phyloP scores from a whole-genome alignment of 495 filamentous ascomycete genomes.

The Aspergillus biplanus region DNA sequence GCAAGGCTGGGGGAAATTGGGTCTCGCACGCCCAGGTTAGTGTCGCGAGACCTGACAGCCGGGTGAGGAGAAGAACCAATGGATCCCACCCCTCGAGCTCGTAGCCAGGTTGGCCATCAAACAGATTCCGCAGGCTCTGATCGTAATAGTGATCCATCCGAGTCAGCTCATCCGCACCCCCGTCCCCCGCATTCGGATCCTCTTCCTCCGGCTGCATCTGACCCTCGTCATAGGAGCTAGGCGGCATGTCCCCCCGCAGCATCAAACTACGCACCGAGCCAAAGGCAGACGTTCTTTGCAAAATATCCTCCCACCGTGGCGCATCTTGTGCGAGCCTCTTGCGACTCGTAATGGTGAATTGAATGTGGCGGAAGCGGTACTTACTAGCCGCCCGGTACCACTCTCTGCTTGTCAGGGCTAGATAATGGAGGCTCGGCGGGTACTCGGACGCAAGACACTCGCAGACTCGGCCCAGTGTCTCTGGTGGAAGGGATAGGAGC shows the following conservation, averaged over 20 bases:
- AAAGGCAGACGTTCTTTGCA: not conserved
- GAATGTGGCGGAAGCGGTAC: not conserved
- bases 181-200: not conserved
- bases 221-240: not conserved
- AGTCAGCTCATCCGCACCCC: not conserved
- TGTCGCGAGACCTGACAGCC: not conserved
- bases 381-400: not conserved
- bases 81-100: not conserved
- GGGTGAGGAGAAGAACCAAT: not conserved
- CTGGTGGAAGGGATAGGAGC: not conserved
- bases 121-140: not conserved
- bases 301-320: not conserved
- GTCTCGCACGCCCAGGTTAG: not conserved
- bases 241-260: not conserved
- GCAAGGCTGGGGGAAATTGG: not conserved
- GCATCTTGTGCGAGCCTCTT: not conserved
- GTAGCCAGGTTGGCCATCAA: not conserved
- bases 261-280: slow-evolving; percentile 1
- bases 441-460: not conserved
- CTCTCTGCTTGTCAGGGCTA: not conserved
- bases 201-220: not conserved
- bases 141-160: not conserved
- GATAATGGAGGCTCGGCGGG: not conserved
- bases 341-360: not conserved
- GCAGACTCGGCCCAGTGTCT: not conserved